Evolutionary conservation across 108 stramenopile genomes (phyloP), one percentile per base, ranked within the genome.

Genomic region (Asterionellopsis glacialis): DNA sequence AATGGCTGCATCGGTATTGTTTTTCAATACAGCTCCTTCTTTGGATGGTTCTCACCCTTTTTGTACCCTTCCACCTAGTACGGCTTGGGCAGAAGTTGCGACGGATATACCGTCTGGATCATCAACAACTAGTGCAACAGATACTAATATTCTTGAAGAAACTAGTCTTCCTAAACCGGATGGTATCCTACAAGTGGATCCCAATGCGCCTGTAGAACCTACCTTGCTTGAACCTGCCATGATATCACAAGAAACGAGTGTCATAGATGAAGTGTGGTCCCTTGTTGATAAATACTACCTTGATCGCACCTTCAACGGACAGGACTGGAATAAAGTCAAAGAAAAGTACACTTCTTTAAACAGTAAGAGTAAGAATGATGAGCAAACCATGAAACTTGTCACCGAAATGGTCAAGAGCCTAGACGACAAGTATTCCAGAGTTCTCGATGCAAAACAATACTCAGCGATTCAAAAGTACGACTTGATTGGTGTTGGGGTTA

Each of bases 401-500:
- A 72, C 71, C 27, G 70, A 85, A 58, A 82, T 93, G 80, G 76
- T 89, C 0, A 51, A 69, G 41, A 72, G 76, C 27, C 65, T 95
- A 18, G 82, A 75, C 1, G 94, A 95, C 70, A 86, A 83, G 43
- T 95, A 93, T 67, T 80, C 90, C 3, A 74, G 90, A 13, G 47
- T 91, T 21, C 47, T 95, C 16, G 79, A 82, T 45, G 63, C 45
- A 43, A 64, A 76, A 11, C 68, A 72, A 40, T 91, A 92, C 57
- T 53, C 80, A 1, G 70, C 72, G 33, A 91, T 92, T 59, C 87
- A 91, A 71, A 91, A 87, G 48, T 95, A 69, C 64, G 94, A 93
- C 60, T 59, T 91, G 49, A 87, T 92, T 59, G 94, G 94, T 3
- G 87, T 95, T 3, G 94, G 91, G 14, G 89, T 77, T 11, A 92